Conservation (phyloP, 768 basidiomycete genomes). For the Chalciporus piperatus region DNA sequence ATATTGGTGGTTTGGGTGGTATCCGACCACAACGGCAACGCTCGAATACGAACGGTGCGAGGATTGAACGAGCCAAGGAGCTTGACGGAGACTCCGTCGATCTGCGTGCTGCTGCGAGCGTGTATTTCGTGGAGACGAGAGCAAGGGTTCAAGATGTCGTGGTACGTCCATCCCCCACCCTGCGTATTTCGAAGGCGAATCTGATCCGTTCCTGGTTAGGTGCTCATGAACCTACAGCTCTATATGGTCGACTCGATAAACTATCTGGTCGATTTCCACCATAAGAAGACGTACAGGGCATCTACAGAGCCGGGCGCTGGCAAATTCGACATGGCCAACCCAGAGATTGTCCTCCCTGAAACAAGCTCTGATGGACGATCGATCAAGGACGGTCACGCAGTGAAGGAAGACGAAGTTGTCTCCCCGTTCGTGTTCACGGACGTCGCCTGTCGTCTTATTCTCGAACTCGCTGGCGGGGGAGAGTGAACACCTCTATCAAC, state of each 20-base stretch:
- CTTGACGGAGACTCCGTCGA: constrained; percentile 64
- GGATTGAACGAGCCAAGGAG: constrained; percentile 61
- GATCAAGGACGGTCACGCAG: constrained; percentile 43
- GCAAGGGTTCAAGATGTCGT: constrained; percentile 89
- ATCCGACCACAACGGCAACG: constrained; percentile 32
- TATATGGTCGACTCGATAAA: constrained; percentile 96
- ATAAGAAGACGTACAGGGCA: constrained; percentile 90
- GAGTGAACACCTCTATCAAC: constrained; percentile 26
- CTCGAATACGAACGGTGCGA: constrained; percentile 35
- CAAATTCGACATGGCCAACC: constrained; percentile 61
- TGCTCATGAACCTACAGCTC: constrained; percentile 95
- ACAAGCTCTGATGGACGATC: constrained; percentile 58
- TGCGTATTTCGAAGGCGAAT: background rate
- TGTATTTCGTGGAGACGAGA: constrained; percentile 94
- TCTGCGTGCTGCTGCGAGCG: constrained; percentile 64
- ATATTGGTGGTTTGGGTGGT: constrained; percentile 69
- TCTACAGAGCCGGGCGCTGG: constrained; percentile 64
- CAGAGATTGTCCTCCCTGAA: constrained; percentile 36
- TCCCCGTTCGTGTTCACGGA: constrained; percentile 97
- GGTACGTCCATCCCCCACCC: constrained; percentile 47
- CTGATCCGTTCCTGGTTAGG: constrained; percentile 41
- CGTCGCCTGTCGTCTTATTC: constrained; percentile 87
- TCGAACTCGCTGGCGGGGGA: constrained; percentile 82
- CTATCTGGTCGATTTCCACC: constrained; percentile 97
- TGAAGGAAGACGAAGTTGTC: constrained; percentile 59